phyloP scores from a whole-genome alignment of 1,139 yeast species.

The Casaregolazyma lundiana region DNA sequence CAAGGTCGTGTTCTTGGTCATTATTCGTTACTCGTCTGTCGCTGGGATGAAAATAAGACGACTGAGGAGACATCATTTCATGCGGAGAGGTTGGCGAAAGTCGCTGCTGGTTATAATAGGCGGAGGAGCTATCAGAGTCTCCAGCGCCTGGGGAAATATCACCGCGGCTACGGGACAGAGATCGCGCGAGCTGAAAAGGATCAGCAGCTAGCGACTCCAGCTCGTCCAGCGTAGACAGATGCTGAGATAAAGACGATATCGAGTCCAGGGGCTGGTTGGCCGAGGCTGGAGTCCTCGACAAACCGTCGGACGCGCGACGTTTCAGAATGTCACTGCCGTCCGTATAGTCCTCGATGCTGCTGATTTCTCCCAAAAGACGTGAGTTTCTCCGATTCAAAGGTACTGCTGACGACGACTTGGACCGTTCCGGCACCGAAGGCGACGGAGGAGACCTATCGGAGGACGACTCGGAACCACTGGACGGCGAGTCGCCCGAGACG shows the following conservation, averaged over 20 bases:
- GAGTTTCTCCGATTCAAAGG: constrained; percentile 30
- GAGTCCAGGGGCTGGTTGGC: constrained; percentile 22
- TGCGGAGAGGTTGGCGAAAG: constrained; percentile 6
- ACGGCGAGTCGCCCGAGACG: neutral
- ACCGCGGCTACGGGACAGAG: constrained; percentile 20
- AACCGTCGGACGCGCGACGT: constrained; percentile 20
- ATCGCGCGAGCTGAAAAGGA: constrained; percentile 30
- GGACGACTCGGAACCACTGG: constrained; percentile 1
- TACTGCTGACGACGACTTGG: constrained; percentile 4
- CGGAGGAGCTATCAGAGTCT: neutral
- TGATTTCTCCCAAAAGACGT: constrained; percentile 36
- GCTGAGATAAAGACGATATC: constrained; percentile 26
- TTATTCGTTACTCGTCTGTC: constrained; percentile 10
- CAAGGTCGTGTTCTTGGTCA: constrained; percentile 10
- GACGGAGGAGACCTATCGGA: neutral
- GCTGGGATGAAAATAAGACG: neutral
- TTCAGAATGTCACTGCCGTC: constrained; percentile 38
- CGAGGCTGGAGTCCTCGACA: constrained; percentile 10
- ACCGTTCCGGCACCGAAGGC: constrained; percentile 5
- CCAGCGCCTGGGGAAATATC: neutral
- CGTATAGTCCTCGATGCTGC: constrained; percentile 32
- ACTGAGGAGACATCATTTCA: neutral
- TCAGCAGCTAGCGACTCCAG: constrained; percentile 33
- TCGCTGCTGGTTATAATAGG: neutral
- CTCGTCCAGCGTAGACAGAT: constrained; percentile 31